Evolutionary conservation across 2,329 filamentous ascomycete species (phyloP), one percentile per base, ranked within the genome.

Genomic region (Xylariaceae sp.): DNA sequence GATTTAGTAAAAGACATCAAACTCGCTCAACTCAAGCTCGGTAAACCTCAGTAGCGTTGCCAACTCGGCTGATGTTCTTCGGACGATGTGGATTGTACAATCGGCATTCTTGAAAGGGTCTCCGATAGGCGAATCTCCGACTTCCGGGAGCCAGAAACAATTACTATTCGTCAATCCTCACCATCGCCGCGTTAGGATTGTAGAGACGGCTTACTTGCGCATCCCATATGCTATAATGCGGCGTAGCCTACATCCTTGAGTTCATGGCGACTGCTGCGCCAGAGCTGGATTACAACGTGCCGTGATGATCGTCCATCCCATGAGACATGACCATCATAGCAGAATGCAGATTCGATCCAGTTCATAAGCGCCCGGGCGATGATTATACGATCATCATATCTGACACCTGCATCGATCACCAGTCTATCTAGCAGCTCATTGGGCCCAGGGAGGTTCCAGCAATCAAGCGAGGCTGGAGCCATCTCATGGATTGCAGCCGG

Each of bases 401-500:
- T 39, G 46, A 44, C 38, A 33, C 40, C 42, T 30, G 38, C 44
- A 49, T 53, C 39, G n/a, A 19, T 27, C 36, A 47, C 15, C 38
- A 11, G 22, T 17, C 18, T 44, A 18, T 18, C 22, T 19, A n/a
- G 30, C 18, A n/a, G 31, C 48, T 49, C 48, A 57, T 55, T 57
- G 53, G 53, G 27, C 30, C 48, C 44, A 19, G 11, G 48, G 19
- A 39, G 48, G 44, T 58, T 51, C 55, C 56, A 48, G 51, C 48
- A 52, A 56, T 52, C 51, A 57, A 50, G 52, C 55, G 51, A 54
- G 53, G 51, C 58, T 55, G 54, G 59, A 54, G 56, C 54, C 53
- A 47, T 53, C 51, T 36, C 51, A 58, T 57, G 60, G 55, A 59
- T 56, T 47, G 54, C 47, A 60, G 49, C 59, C 59, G 57, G 58